phyloP scores from a whole-genome alignment of 305 asterid genomes.

The Fraxinus nigra region DNA sequence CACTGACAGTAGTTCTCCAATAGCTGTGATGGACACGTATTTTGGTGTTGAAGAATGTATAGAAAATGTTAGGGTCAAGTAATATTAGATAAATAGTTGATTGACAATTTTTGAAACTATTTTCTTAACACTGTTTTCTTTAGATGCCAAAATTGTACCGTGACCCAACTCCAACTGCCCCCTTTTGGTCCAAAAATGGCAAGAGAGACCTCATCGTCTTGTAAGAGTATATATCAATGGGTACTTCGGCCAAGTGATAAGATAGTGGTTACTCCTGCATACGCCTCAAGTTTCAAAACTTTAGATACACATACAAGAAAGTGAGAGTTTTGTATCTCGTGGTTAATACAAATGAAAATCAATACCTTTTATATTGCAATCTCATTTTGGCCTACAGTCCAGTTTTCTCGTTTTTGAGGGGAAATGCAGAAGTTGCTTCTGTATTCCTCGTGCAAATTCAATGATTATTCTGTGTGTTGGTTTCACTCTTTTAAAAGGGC shows the following conservation, averaged over 20 bases:
- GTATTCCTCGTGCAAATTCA: not conserved
- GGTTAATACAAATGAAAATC: not conserved
- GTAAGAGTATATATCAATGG: slow-evolving; percentile 3
- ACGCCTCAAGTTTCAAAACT: not conserved
- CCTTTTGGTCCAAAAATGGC: not conserved
- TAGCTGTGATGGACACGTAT: not conserved
- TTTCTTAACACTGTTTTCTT: not conserved
- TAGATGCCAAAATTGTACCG: not conserved
- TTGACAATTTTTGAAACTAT: not conserved
- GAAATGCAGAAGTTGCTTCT: not conserved
- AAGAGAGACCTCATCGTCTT: slow-evolving; percentile 1
- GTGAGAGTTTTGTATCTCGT: not conserved
- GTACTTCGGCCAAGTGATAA: not conserved
- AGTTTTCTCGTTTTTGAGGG: not conserved
- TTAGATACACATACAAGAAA: not conserved
- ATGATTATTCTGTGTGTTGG: not conserved
- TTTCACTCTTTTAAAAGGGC: not conserved
- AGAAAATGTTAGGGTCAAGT: not conserved
- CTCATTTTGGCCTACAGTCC: not conserved
- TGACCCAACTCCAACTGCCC: not conserved
- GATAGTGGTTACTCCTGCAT: not conserved
- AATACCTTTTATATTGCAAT: not conserved
- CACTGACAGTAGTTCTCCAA: not conserved
- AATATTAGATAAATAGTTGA: not conserved
- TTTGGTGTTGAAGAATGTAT: not conserved